Evolutionary conservation across 1,284 basidiomycete species (phyloP).

Genomic region (Wallemia mellicola): DNA sequence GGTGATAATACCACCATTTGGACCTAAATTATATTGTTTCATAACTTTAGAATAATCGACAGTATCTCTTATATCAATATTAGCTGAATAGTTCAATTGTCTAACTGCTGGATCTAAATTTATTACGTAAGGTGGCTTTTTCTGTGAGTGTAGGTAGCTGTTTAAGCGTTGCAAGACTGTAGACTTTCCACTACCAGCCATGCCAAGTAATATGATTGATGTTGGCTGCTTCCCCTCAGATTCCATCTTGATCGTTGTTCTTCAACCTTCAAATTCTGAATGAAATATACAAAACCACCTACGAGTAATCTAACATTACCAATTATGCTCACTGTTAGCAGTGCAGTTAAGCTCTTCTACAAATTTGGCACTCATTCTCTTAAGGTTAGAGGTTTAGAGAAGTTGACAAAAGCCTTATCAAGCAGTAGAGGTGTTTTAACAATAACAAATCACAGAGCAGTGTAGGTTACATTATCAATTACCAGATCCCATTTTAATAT

Average conservation of each 20-base stretch:
- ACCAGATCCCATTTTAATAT: not conserved
- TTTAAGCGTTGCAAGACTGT: slow-evolving; percentile 85
- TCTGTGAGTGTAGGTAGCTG: slow-evolving; percentile 37
- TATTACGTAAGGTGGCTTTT: slow-evolving; percentile 60
- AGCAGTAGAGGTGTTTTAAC: not conserved
- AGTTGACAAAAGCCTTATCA: not conserved
- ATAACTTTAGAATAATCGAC: slow-evolving; percentile 94
- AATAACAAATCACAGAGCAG: slow-evolving; percentile 1
- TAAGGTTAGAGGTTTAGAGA: not conserved
- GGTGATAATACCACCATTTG: slow-evolving; percentile 91
- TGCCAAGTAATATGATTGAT: slow-evolving; percentile 24
- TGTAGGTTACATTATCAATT: not conserved
- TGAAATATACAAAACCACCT: not conserved
- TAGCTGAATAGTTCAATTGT: slow-evolving; percentile 67
- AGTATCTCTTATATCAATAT: slow-evolving; percentile 94
- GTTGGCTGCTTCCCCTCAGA: not conserved
- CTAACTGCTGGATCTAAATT: slow-evolving; percentile 93
- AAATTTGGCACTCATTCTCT: not conserved
- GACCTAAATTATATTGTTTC: slow-evolving; percentile 98
- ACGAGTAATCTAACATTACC: not conserved
- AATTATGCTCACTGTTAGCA: not conserved
- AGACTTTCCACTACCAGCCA: slow-evolving; percentile 87
- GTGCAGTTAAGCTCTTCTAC: not conserved
- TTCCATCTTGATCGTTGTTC: not conserved
- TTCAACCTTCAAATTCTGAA: not conserved